Base-by-base conservation (phyloP, 2,329 filamentous ascomycete genomes). In the Stenocarpella maydis region DNA sequence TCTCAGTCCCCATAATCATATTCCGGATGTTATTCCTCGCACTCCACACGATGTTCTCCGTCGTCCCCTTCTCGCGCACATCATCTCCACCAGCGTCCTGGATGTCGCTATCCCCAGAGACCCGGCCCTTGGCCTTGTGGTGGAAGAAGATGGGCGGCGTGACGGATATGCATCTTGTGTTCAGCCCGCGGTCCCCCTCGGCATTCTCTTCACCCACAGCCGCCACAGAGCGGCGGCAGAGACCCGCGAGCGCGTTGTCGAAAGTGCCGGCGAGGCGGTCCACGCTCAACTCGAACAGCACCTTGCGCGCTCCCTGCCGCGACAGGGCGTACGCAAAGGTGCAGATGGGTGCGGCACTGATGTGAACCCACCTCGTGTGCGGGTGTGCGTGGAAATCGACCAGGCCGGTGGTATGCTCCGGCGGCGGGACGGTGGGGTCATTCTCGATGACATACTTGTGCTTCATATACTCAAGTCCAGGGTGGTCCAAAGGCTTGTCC, bases 201-300 rank as follows among this genome's bases (percentile, higher is more conserved):
- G 37, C 41, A 10, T 28, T 21, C 31, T 53, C 61, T 8, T 67
- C 67, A 52, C 73, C 74, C 69, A 76, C 71, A 6, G 74, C 72
- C 24, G 68, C 72, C 7, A 76, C 73, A 45, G 72, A 71, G 15
- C 77, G 73, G n/a, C 76, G 76, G 68, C 80, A 81, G 60, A 81
- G 74, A n/a, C 79, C 74, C 21, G 78, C 77, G 24, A 82, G 74
- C 15, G 78, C 78, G 61, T 78, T 76, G 67, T 83, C 81, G 54
- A 78, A 78, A 1, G 77, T 71, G 66, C 74, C 73, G 31, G 72
- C 66, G 21, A 81, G 73, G 34, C 76, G 75, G 67, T 78, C 75
- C 19, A 81, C 71, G n/a, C 74, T 76, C 60, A 82, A 74, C 65
- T 81, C 75, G 68, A 77, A 78, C 5, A 81, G 74, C 5, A 80